Evolutionary conservation across 1,139 yeast species (phyloP), one percentile per base, ranked within the genome.

Genomic region (Groenewaldozyma sp.): DNA sequence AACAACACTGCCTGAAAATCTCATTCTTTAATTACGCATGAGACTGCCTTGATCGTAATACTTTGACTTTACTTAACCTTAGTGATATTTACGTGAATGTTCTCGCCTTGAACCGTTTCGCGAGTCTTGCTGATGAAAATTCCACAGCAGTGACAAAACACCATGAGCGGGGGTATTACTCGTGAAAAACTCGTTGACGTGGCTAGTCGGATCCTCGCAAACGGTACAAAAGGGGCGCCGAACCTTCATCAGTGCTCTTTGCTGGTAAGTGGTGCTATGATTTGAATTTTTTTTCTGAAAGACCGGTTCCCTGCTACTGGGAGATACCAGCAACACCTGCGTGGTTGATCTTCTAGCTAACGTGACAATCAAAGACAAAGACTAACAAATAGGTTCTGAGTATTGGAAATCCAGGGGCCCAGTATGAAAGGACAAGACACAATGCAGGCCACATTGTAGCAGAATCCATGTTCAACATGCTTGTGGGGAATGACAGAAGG

Each of bases 391-490:
- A 18, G 22, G 38, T n/a, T 82, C 91, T 0, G 64, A 29, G 33
- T 18, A 29, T 86, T 3, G 95, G 95, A 0, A 86, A 86, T 53
- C 95, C 95, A 0, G 86, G 78, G 39, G 70, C 76, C 0, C 60
- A 65, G 36, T 82, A 73, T 51, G 59, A 60, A 13, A 67, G 67
- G 4, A 82, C 94, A 0, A 66, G 94, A 35, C 95, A 86, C 54
- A 83, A 78, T 46, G 83, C 79, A 0, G 95, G 95, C 2, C 84
- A 80, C 51, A 36, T 36, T 22, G 36, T 39, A 11, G 19, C 37
- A 16, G 24, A 36, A 11, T 57, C 66, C 40, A 65, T 77, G 22
- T 52, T 74, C n/a, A 24, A 45, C 3, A 38, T 41, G 27, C 28
- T 45, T n/a, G 41, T 16, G 42, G 28, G 40, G 48, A 9, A 37